A percentile compares a stretch with the other conserved stretches of the same genome.
Conservation (phyloP, 1,284 basidiomycete species). For the Taiwanofungus camphoratus region DNA sequence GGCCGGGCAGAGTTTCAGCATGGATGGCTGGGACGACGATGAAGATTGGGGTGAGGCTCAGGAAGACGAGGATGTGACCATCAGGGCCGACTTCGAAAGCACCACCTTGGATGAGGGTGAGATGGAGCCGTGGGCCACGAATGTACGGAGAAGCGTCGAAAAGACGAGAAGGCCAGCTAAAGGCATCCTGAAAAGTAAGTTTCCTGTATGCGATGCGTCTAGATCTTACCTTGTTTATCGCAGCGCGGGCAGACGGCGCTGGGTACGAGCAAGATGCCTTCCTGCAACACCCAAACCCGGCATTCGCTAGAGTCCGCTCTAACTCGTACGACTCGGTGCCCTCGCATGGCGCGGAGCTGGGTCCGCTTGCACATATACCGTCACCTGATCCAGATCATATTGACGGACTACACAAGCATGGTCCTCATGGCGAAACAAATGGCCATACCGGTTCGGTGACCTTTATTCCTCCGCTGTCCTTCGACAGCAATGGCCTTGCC, state of each 20-base stretch:
- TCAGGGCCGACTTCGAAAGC: slow-evolving; percentile 47
- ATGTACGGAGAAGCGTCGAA: slow-evolving; percentile 64
- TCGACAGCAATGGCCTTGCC: slow-evolving; percentile 37
- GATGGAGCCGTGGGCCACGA: slow-evolving; percentile 66
- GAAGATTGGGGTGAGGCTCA: slow-evolving; percentile 57
- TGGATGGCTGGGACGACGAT: slow-evolving; percentile 67
- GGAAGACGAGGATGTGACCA: slow-evolving; percentile 76
- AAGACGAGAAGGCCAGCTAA: slow-evolving; percentile 61
- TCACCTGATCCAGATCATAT: slow-evolving; percentile 81
- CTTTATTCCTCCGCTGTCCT: slow-evolving; percentile 57
- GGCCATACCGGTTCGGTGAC: slow-evolving; percentile 23
- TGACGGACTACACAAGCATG: slow-evolving; percentile 73
- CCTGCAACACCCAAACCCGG: slow-evolving; percentile 38
- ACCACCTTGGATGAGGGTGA: slow-evolving; percentile 48
- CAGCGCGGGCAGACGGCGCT: slow-evolving; percentile 46
- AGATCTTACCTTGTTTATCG: slow-evolving; percentile 20
- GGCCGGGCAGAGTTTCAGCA: slow-evolving; percentile 31
- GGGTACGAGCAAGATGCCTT: slow-evolving; percentile 57
- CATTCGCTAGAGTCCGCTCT: slow-evolving; percentile 54
- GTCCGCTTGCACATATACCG: slow-evolving; percentile 73
- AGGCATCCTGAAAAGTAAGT: slow-evolving; percentile 88
- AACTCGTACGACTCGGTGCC: slow-evolving; percentile 74
- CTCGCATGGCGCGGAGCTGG: slow-evolving; percentile 47
- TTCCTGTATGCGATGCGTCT: slow-evolving; percentile 7
- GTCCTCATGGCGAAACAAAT: slow-evolving; percentile 37